phyloP scores from a whole-genome alignment of 805 yeast genomes.

The Candida silvatica region DNA sequence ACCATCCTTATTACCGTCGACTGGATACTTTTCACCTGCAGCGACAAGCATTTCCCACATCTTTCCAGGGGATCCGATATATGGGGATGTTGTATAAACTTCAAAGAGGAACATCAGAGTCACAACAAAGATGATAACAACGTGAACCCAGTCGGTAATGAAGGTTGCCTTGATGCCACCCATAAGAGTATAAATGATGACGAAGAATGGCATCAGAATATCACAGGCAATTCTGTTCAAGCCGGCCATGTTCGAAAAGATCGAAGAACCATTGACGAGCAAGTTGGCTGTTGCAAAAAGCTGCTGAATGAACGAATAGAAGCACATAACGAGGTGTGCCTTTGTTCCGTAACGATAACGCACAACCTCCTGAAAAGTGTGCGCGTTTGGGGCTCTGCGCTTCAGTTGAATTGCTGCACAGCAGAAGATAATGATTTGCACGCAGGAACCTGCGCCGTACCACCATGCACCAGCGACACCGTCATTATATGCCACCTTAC shows the following conservation, averaged over 20 bases:
- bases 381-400: constrained; percentile 85
- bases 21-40: constrained; percentile 54
- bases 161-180: constrained; percentile 84
- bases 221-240: constrained; percentile 72
- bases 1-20: constrained; percentile 75
- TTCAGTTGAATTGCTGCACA: constrained; percentile 84
- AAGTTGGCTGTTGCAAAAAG: constrained; percentile 89
- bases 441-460: constrained; percentile 88
- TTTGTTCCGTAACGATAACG: constrained; percentile 70
- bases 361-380: constrained; percentile 82
- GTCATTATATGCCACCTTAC: constrained; percentile 68
- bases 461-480: constrained; percentile 75
- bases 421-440: constrained; percentile 81
- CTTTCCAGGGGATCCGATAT: constrained; percentile 72
- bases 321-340: constrained; percentile 63
- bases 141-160: constrained; percentile 72
- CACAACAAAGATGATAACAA: constrained; percentile 71
- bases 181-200: constrained; percentile 61
- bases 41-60: constrained; percentile 68
- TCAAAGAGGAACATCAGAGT: constrained; percentile 76
- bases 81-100: constrained; percentile 60
- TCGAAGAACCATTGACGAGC: constrained; percentile 84
- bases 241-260: constrained; percentile 73
- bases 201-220: constrained; percentile 76
- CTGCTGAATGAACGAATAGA: constrained; percentile 82